Percentiles rank a stretch among this genome's conserved stretches.
These are phyloP conservation scores for Candida pseudoviswanathii DNA, from an alignment of 1,139 yeast genomes.

Conservation along the genomic window DNA sequence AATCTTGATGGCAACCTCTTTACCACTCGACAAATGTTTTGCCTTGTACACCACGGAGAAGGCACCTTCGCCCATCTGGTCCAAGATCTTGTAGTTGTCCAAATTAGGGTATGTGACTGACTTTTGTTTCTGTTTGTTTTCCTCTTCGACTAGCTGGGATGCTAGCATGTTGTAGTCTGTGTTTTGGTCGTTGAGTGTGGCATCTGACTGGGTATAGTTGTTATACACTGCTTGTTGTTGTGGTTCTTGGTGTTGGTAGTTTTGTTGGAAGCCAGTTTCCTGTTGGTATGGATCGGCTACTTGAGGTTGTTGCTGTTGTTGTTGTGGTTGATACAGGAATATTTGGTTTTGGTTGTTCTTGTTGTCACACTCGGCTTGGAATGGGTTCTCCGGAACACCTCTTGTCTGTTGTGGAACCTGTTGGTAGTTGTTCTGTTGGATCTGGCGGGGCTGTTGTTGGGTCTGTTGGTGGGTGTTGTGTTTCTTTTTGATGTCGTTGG, in stretches of 20 bases:
- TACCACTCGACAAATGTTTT: conserved; percentile 38
- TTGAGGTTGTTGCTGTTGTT: conserved; percentile 7
- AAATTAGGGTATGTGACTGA: conserved; percentile 45
- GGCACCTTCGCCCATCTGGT: conserved; percentile 90
- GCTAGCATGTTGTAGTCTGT: conserved; percentile 52
- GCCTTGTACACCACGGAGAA: conserved; percentile 89
- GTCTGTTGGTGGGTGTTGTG: conserved; percentile 4
- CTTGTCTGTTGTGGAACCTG: conserved; percentile 3
- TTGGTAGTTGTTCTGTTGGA: conserved; percentile 1
- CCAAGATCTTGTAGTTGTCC: conserved; percentile 55
- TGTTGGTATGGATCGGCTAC: conserved; percentile 9
- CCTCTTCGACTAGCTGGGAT: conserved; percentile 64
- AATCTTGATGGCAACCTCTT: conserved; percentile 70
- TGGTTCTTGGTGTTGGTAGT: conserved; percentile 5
- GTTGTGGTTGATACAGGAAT: not conserved
- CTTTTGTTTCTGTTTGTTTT: conserved; percentile 41
- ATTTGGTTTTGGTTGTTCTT: conserved; percentile 1
- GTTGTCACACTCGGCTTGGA: not conserved
- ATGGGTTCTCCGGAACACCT: not conserved
- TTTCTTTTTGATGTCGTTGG: conserved; percentile 44
- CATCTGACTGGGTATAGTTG: conserved; percentile 13
- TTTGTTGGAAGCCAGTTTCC: conserved; percentile 3
- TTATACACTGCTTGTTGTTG: conserved; percentile 10
- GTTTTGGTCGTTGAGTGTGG: conserved; percentile 13
- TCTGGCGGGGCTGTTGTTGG: conserved; percentile 6